A percentile compares a stretch with the other conserved stretches of the same genome.
phyloP scores from a whole-genome alignment of 192 early-diverging fungal genomes.

The Spizellomyces punctatus region DNA sequence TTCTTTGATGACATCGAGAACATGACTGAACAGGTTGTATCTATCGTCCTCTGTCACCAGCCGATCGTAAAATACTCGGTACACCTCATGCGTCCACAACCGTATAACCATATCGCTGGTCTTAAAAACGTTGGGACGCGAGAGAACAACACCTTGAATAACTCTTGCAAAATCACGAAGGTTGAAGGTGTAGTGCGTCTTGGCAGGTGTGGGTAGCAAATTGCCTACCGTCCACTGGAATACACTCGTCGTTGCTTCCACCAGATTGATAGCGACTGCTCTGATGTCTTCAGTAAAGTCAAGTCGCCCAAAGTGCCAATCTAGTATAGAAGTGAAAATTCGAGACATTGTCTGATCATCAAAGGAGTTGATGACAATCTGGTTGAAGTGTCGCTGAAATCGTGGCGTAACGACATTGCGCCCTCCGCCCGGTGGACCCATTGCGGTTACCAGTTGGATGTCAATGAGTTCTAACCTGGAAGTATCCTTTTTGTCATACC shows the following conservation, averaged over 20 bases:
- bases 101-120: slow-evolving; percentile 46
- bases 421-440: slow-evolving; percentile 69
- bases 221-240: slow-evolving; percentile 60
- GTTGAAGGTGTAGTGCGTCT: slow-evolving; percentile 70
- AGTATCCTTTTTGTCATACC: slow-evolving; percentile 68
- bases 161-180: slow-evolving; percentile 62
- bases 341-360: slow-evolving; percentile 57
- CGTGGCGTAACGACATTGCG: slow-evolving; percentile 60
- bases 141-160: slow-evolving; percentile 60
- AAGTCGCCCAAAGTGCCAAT: slow-evolving; percentile 58
- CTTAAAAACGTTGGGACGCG: slow-evolving; percentile 48
- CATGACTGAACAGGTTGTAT: slow-evolving; percentile 46
- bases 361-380: slow-evolving; percentile 63
- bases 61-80: slow-evolving; percentile 60
- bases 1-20: slow-evolving; percentile 48
- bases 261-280: slow-evolving; percentile 40
- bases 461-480: slow-evolving; percentile 59
- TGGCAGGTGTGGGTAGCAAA: slow-evolving; percentile 66
- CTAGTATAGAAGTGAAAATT: slow-evolving; percentile 62
- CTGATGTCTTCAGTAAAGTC: slow-evolving; percentile 59
- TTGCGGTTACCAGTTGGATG: slow-evolving; percentile 59
- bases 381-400: slow-evolving; percentile 64
- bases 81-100: slow-evolving; percentile 64
- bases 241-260: slow-evolving; percentile 49
- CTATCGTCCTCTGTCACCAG: slow-evolving; percentile 60